phyloP scores from a whole-genome alignment of 176 grass and related monocot species.

The Stipa capillata region DNA sequence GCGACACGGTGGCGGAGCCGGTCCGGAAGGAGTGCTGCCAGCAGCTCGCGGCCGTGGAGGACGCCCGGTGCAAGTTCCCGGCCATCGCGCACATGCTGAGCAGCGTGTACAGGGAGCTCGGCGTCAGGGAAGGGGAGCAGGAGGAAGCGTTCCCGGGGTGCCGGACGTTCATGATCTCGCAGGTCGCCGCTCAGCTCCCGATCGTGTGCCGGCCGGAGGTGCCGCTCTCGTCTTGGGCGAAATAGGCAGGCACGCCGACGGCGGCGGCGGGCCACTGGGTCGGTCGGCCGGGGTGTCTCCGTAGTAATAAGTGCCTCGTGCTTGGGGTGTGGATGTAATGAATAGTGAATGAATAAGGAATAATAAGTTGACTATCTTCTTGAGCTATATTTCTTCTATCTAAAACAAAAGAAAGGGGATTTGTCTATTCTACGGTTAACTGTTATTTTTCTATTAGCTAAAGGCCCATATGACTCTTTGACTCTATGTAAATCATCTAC shows the following conservation, averaged over 20 bases:
- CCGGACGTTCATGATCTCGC: background rate
- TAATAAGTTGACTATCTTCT: no score
- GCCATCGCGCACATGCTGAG: background rate
- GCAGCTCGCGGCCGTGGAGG: background rate
- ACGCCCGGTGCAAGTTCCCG: background rate
- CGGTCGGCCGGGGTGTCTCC: background rate
- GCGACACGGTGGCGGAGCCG: background rate
- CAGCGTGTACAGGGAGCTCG: background rate
- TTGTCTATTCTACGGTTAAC: no score
- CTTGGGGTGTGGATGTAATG: background rate
- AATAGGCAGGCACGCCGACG: no score
- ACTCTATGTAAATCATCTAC: no score
- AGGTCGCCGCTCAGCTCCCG: background rate
- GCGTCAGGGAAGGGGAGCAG: background rate
- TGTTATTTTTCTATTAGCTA: no score
- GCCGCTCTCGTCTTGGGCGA: no score
- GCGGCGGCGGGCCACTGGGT: no score
- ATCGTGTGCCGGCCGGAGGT: background rate
- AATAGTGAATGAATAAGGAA: no score
- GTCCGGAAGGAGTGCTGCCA: background rate
- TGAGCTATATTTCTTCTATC: no score
- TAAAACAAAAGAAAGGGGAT: no score
- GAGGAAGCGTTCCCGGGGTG: background rate
- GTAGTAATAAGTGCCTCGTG: background rate
- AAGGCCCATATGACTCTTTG: no score